These are phyloP conservation scores for Rhizopus delemar DNA, from an alignment of 371 early-diverging fungal species.

Conservation along the genomic window DNA sequence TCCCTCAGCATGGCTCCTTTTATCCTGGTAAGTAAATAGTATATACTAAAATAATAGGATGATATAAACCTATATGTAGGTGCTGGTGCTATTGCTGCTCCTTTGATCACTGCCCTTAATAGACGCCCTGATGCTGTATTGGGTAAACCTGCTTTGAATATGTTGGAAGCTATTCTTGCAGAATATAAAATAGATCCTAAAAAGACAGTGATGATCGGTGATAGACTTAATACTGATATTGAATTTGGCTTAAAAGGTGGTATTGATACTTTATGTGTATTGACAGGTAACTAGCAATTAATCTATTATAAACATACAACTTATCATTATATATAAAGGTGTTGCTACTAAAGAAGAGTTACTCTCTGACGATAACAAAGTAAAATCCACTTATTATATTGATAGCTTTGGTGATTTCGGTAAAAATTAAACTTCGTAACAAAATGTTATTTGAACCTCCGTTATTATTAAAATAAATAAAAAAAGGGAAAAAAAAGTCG, in stretches of 20 bases:
- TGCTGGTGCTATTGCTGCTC: constrained; percentile 81
- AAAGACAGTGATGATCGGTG: constrained; percentile 96
- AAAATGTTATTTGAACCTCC: background rate
- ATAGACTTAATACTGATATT: constrained; percentile 95
- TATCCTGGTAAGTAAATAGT: constrained; percentile 67
- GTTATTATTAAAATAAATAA: background rate
- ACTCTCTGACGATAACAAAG: constrained; percentile 44
- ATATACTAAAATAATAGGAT: background rate
- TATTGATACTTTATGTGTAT: constrained; percentile 86
- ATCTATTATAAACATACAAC: background rate
- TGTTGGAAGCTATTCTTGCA: constrained; percentile 87
- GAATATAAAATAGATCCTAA: constrained; percentile 74
- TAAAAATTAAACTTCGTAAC: background rate
- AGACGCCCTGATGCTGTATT: constrained; percentile 78
- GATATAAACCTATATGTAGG: constrained; percentile 42
- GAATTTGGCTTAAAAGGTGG: constrained; percentile 88
- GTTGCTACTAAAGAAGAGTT: constrained; percentile 55
- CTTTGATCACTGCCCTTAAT: constrained; percentile 71
- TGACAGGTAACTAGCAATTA: constrained; percentile 70
- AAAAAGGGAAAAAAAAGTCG: background rate
- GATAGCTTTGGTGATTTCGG: constrained; percentile 58
- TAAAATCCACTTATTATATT: constrained; percentile 61
- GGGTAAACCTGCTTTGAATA: constrained; percentile 91
- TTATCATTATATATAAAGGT: constrained; percentile 29
- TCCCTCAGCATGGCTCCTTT: constrained; percentile 73